A percentile compares a stretch with the other conserved stretches of the same genome.
phyloP scores from a whole-genome alignment of 192 early-diverging fungal species.

The Gamsiella multidivaricata region DNA sequence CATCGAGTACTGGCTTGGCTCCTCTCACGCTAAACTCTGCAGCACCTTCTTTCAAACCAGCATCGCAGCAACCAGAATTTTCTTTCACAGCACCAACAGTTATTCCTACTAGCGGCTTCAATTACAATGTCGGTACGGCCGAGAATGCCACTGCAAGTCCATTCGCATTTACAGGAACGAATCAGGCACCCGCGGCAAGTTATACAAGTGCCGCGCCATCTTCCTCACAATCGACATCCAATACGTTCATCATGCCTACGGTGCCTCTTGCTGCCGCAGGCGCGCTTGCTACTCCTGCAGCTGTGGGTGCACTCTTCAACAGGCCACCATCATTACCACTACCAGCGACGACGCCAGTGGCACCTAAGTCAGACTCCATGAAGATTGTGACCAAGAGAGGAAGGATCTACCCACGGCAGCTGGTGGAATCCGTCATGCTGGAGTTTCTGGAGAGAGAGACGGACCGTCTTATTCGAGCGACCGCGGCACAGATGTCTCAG shows the following conservation, averaged over 20 bases:
- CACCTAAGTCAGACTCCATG: slow-evolving; percentile 27
- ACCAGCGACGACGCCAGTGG: not conserved
- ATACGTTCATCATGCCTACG: not conserved
- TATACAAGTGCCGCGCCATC: not conserved
- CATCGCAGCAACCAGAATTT: not conserved
- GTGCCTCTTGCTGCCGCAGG: not conserved
- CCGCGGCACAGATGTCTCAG: slow-evolving; percentile 22
- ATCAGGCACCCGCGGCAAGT: not conserved
- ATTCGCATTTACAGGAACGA: slow-evolving; percentile 1
- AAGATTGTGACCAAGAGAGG: slow-evolving; percentile 29
- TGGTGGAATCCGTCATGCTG: slow-evolving; percentile 21
- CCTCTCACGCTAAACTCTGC: too few relatives aligned
- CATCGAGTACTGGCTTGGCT: not conserved
- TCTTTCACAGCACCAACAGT: not conserved
- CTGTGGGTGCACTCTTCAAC: too few relatives aligned
- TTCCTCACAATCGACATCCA: not conserved
- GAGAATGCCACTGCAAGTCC: slow-evolving; percentile 1
- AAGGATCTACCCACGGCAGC: slow-evolving; percentile 24
- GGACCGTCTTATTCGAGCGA: slow-evolving; percentile 20
- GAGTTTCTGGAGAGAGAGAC: slow-evolving; percentile 18
- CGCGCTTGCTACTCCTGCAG: not conserved
- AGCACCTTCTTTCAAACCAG: slow-evolving; percentile 4
- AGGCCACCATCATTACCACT: not conserved
- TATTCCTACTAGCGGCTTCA: not conserved
- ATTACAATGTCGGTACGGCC: too few relatives aligned